A percentile compares a stretch with the other conserved stretches of the same genome.
Evolutionary conservation across 129 eudicot species (phyloP).

Genomic region (Gnaphalium uliginosum): DNA sequence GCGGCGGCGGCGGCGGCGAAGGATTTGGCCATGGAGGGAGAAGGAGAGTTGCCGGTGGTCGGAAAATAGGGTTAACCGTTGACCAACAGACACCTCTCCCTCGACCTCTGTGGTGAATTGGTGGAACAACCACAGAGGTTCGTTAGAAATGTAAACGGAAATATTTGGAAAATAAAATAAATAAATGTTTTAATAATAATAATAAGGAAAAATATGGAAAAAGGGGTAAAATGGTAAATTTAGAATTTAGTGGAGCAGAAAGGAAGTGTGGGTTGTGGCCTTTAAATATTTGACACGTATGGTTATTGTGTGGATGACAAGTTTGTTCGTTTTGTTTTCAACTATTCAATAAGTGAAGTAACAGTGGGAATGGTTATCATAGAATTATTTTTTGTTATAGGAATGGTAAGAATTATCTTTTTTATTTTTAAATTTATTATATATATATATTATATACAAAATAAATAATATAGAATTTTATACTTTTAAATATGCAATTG

Average conservation of each 20-base stretch:
- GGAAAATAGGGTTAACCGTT: constrained; percentile 25
- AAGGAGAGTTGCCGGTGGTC: constrained; percentile 48
- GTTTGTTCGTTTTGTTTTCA: background rate
- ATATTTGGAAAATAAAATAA: background rate
- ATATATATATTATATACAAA: too few relatives aligned
- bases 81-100: constrained; percentile 40
- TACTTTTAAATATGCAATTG: too few relatives aligned
- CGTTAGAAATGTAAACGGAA: constrained; percentile 23
- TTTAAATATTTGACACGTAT: constrained; percentile 16
- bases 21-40: constrained; percentile 23
- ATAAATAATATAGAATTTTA: too few relatives aligned
- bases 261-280: constrained; percentile 12
- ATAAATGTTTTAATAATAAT: background rate
- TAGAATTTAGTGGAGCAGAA: constrained; percentile 25
- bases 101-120: constrained; percentile 29
- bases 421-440: too few relatives aligned
- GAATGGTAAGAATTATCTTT: too few relatives aligned
- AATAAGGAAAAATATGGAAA: background rate
- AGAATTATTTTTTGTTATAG: too few relatives aligned
- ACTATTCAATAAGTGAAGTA: too few relatives aligned
- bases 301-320: constrained; percentile 17
- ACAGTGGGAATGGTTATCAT: too few relatives aligned
- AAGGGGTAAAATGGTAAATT: constrained; percentile 11
- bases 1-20: constrained; percentile 36
- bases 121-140: constrained; percentile 26